Evolutionary conservation across 371 early-diverging fungal genomes (phyloP), one percentile per base, ranked within the genome.

Genomic region (Nematocida sp.): DNA sequence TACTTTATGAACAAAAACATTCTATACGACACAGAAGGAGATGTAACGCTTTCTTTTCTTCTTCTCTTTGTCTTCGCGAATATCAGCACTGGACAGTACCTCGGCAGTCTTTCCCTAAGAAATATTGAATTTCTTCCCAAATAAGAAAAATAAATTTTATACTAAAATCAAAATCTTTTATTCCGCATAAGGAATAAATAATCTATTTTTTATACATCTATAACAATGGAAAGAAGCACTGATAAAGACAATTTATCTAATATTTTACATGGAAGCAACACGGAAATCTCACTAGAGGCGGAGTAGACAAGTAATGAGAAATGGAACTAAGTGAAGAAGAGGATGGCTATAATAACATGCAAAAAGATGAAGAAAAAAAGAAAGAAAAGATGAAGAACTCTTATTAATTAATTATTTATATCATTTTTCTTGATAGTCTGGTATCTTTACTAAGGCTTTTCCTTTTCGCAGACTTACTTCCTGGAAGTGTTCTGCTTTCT

Each of bases 21-120:
- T 25, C 55, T 71, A 30, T 71, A 71, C 45, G 63, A 71, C 32
- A 71, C 75, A 33, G 39, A 71, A 16, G 75, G 75, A 53, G 61
- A 71, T 36, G 64, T 63, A 23, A 50, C 59, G 18, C 55, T 71
- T 35, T 42, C 75, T 13, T 71, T 61, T 50, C 45, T 71, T 50
- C 61, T 71, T 20, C 45, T 71, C 3, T 35, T 71, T 25, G 48
- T 71, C 11, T 63, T 53, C 49, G 60, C 75, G 23, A 71, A 71
- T 36, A 35, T 20, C 7, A 26, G 51, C 26, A 57, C 40, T 35
- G 75, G 75, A 32, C 26, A 45, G 28, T 71, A 51, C 36, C 51
- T 71, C 26, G 75, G 75, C 4, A 26, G 60, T 18, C 55, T 71
- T 20, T 60, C 61, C 28, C 61, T 71, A 48, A 4, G 75, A 13